Evolutionary conservation across 1,284 basidiomycete species (phyloP).

Genomic region (Coriolopsis trogii): DNA sequence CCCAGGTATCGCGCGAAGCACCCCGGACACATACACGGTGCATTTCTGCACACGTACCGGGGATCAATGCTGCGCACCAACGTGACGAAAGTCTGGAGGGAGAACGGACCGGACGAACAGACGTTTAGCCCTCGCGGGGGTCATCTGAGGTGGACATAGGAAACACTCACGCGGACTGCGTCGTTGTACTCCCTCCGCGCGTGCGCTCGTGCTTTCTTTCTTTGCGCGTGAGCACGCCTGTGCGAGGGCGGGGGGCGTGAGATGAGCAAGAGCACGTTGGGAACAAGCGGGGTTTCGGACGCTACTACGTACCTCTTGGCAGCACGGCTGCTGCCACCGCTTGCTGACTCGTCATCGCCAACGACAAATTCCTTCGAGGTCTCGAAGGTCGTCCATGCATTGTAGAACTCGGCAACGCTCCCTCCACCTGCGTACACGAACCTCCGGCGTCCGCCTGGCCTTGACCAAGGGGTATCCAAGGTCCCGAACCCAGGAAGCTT

Average conservation of each 20-base stretch:
- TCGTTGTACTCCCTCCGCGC: background rate
- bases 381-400: slow-evolving; percentile 80
- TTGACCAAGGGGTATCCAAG: slow-evolving; percentile 66
- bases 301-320: slow-evolving; percentile 3
- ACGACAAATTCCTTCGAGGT: slow-evolving; percentile 76
- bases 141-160: slow-evolving; percentile 3
- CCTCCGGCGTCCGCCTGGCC: no score
- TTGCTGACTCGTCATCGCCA: background rate
- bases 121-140: slow-evolving; percentile 7
- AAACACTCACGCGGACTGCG: background rate
- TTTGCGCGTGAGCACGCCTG: background rate
- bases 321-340: background rate
- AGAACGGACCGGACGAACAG: background rate
- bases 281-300: no score
- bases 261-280: no score
- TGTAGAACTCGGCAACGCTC: slow-evolving; percentile 73
- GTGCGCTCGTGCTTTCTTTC: background rate
- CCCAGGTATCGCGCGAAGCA: slow-evolving; percentile 3
- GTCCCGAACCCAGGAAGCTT: slow-evolving; percentile 78
- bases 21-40: slow-evolving; percentile 1
- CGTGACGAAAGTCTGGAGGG: background rate
- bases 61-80: slow-evolving; percentile 7
- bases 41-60: slow-evolving; percentile 13
- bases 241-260: background rate
- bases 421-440: slow-evolving; percentile 26